These are phyloP conservation scores for Acer yangbiense DNA, from an alignment of 345 rosid genomes.

Conservation along the genomic window DNA sequence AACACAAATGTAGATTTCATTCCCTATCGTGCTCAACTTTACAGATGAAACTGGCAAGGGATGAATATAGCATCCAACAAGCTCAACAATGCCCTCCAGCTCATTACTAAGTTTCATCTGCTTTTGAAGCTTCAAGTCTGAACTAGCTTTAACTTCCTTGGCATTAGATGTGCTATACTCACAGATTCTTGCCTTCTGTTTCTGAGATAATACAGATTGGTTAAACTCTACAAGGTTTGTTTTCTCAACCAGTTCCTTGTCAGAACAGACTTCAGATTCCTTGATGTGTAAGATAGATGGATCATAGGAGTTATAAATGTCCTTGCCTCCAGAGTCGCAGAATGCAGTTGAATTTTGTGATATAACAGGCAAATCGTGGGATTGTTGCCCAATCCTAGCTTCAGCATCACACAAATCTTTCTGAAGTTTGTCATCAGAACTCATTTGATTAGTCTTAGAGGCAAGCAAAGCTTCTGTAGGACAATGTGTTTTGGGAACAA, in stretches of 20 bases:
- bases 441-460: constrained; percentile 33
- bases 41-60: constrained; percentile 63
- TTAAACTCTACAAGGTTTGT: constrained; percentile 24
- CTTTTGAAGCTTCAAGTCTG: constrained; percentile 35
- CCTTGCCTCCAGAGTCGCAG: constrained; percentile 28
- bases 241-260: constrained; percentile 34
- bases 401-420: constrained; percentile 19
- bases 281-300: constrained; percentile 30
- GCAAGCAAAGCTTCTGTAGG: constrained; percentile 21
- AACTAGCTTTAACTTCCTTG: constrained; percentile 33
- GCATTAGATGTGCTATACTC: constrained; percentile 24
- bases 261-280: constrained; percentile 26
- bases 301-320: constrained; percentile 26
- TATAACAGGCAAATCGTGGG: constrained; percentile 26
- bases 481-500: constrained; percentile 27
- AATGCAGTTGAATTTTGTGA: constrained; percentile 26
- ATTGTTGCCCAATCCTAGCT: constrained; percentile 29
- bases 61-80: constrained; percentile 81
- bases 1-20: constrained; percentile 61
- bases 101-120: constrained; percentile 46
- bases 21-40: constrained; percentile 46
- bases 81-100: constrained; percentile 45
- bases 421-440: constrained; percentile 30
- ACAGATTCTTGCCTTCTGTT: constrained; percentile 25
- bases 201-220: constrained; percentile 27